Base-by-base conservation (phyloP, 371 early-diverging fungal species). In the Apophysomyces elegans region DNA sequence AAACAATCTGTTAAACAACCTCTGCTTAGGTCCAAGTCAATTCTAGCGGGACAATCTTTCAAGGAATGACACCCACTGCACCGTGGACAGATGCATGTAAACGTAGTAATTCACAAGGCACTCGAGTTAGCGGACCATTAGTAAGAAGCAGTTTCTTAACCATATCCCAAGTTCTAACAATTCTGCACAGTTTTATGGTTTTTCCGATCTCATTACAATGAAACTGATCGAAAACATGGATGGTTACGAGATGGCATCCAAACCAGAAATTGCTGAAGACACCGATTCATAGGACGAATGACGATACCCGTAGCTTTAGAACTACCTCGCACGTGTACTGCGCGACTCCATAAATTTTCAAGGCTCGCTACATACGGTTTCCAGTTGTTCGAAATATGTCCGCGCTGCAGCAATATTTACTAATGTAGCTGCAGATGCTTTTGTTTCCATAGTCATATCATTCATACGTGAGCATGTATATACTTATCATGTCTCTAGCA, bases 321-420 rank as follows among this genome's bases (percentile, higher is more conserved):
- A 9, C 54, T 9, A 21, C 7, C 9, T 21, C 2, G 21, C 54
- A 21, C 54, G 54, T 21, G 21, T 18, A 50, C 54, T 9, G 21
- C 8, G 35, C 5, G 9, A 50, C 16, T 50, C 21, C 21, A 50
- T 18, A 1, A 50, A 37, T 13, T 26, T 26, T 65, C 65, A 65
- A 39, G 38, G 46, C 43, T 92, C 56, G 37, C 60, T 60, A 54
- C 61, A 56, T 46, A 57, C 45, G 1, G 45, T 63, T 64, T 69
- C 93, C 64, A 95, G 84, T 67, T 87, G 88, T 63, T 90, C 89
- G 80, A 96, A 96, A 73, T 94, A 92, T 65, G 79, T 78, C 65
- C 93, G 69, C 1, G 94, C 94, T 26, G 89, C 86, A 5, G 76
- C 77, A 68, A 96, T 93, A 71, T 96, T 95, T 77, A 88, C 82